phyloP scores from a whole-genome alignment of 2,329 filamentous ascomycete species.

The Colletotrichum caudatum region DNA sequence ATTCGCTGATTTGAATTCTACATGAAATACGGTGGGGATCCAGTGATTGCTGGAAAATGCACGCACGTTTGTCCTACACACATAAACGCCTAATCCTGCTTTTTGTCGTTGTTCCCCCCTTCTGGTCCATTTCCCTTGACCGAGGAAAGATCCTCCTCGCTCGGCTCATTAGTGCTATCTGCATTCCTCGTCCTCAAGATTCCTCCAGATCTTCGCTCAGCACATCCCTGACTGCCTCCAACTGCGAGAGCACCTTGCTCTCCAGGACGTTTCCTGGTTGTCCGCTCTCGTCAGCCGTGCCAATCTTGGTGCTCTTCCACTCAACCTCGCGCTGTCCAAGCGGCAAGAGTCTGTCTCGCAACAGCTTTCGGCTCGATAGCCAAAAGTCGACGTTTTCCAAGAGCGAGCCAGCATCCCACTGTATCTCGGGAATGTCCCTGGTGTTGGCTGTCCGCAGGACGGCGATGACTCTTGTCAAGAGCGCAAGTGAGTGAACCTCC shows the following conservation, averaged over 20 bases:
- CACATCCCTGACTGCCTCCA: slow-evolving; percentile 70
- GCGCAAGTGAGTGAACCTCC: slow-evolving; percentile 82
- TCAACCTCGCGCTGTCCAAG: slow-evolving; percentile 79
- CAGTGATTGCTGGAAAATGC: slow-evolving; percentile 25
- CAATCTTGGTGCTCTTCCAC: slow-evolving; percentile 61
- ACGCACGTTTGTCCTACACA: slow-evolving; percentile 35
- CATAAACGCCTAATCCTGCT: slow-evolving; percentile 32
- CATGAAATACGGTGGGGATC: slow-evolving; percentile 17
- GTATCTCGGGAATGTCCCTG: slow-evolving; percentile 78
- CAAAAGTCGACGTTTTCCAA: slow-evolving; percentile 88
- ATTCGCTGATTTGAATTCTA: slow-evolving; percentile 35
- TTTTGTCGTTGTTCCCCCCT: slow-evolving; percentile 25
- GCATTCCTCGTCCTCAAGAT: slow-evolving; percentile 7
- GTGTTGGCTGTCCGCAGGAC: slow-evolving; percentile 73
- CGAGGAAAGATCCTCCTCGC: neutral
- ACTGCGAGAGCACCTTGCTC: slow-evolving; percentile 77
- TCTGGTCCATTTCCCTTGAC: slow-evolving; percentile 26
- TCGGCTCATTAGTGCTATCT: slow-evolving; percentile 22
- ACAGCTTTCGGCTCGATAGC: slow-evolving; percentile 74
- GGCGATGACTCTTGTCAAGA: slow-evolving; percentile 79
- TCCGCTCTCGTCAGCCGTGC: slow-evolving; percentile 48
- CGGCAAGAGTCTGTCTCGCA: slow-evolving; percentile 80
- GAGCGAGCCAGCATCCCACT: slow-evolving; percentile 79
- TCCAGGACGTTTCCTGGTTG: slow-evolving; percentile 73
- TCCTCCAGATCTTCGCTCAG: slow-evolving; percentile 64